Base-by-base conservation (phyloP, 345 rosid genomes). In the Eucalyptus virginea region DNA sequence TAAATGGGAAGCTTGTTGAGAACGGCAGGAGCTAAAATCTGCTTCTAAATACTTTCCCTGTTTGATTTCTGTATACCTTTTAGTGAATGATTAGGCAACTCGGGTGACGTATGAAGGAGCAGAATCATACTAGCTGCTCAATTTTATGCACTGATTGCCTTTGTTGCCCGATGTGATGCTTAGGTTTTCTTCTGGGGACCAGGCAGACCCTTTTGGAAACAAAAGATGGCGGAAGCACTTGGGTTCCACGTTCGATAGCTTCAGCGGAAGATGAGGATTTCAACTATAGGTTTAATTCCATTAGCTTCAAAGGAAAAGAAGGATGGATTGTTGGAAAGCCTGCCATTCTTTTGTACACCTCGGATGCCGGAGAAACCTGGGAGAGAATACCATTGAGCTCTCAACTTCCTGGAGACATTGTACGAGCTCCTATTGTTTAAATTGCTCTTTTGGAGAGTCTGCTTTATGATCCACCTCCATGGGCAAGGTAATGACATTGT, bases 281-380 rank as follows among this genome's bases (percentile, higher is more conserved):
- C 92, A 98, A 98, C 90, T 98, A 97, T 51, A 95, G 99, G 88
- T 98, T 98, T 90, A 98, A 98, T 91, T 94, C 99, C 24, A 94
- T 97, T 56, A 96, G 98, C 87, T 98, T 98, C 89, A 92, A 92
- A 88, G 99, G 99, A 28, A 98, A 96, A 91, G 96, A 98, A 91
- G 99, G 99, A 12, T 98, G 99, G 99, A 98, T 98, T 90, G 96
- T 98, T 86, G 98, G 99, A 28, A 98, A 98, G 88, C 99, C 99
- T 87, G 93, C 98, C 12, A 97, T 98, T 89, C 95, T 98, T 91
- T 89, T 98, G 93, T 93, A 98, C 91, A 98, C 98, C 52, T 88
- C 96, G 11, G 96, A 97, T 88, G 96, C 94, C 30, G 99, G 98
- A 86, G 95, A 94, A 87, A 97, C 93, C 90, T 98, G 99, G 99